Conservation (phyloP, 352 stramenopile species). For the Pythium periplocum region DNA sequence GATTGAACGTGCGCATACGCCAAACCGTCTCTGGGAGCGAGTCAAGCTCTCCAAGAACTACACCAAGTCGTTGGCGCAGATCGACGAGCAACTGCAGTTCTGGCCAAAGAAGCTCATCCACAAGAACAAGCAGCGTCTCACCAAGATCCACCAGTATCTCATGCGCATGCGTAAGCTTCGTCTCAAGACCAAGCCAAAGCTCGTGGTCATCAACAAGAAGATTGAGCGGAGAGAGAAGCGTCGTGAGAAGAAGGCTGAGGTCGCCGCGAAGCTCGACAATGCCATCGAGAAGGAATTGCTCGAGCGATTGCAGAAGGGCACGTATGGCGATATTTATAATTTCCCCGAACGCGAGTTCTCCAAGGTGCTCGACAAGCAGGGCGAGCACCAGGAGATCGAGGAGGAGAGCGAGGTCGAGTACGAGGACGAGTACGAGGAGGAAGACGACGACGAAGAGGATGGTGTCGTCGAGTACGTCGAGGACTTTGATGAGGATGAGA, state of each 20-base stretch:
- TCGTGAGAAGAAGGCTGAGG: conserved; percentile 96
- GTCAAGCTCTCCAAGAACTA: conserved; percentile 98
- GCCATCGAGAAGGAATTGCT: conserved; percentile 98
- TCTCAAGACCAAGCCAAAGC: conserved; percentile 92
- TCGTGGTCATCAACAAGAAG: conserved; percentile 95
- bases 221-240: conserved; percentile 94
- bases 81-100: conserved; percentile 97
- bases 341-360: conserved; percentile 94
- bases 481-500: conserved; percentile 91
- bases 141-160: conserved; percentile 99
- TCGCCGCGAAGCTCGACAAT: conserved; percentile 92
- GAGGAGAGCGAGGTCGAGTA: conserved; percentile 83
- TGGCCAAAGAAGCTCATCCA: conserved; percentile 98
- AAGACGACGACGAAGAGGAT: conserved; percentile 58
- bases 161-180: conserved; percentile 98
- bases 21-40: conserved; percentile 98
- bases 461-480: conserved; percentile 81
- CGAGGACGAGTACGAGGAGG: conserved; percentile 56
- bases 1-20: conserved; percentile 97
- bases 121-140: conserved; percentile 98
- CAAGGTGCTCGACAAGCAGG: conserved; percentile 76
- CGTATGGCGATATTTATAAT: conserved; percentile 99
- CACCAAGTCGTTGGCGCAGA: conserved; percentile 90
- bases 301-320: conserved; percentile 95
- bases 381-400: conserved; percentile 88